Evolutionary conservation across 1,284 basidiomycete genomes (phyloP), one percentile per base, ranked within the genome.

Genomic region (Ustilago sp.): DNA sequence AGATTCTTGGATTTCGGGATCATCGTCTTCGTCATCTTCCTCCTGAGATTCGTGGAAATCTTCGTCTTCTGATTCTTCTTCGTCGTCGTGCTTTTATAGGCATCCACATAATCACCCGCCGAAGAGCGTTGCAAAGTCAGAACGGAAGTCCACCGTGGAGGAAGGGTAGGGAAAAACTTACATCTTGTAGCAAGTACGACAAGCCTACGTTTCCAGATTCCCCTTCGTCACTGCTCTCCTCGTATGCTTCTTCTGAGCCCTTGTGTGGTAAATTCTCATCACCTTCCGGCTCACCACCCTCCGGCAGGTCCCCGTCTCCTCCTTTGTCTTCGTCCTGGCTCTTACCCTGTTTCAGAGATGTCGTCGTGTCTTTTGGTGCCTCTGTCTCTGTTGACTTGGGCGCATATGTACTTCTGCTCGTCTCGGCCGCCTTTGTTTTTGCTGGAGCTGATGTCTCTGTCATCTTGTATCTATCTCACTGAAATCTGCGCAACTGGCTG

Each of bases 1-100:
- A 8, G 62, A 62, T 28, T 74, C 71, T 66, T 74, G 66, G 48
- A 68, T 68, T 36, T 74, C 65, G 15, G 65, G 68, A 57, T 76
- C 71, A 23, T 68, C 65, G 12, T 74, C 65, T 17, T 68, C 74
- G 45, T 69, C 63, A 15, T 76, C 74, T 17, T 75, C 73, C 8
- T 75, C 68, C 23, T 74, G 50, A 6, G 64, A 63, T 47, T 61
- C 71, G 36, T 63, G 51, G 48, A 70, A 66, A 39, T 75, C 68
- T 54, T 71, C 64, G 32, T 74, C 71, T 17, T 74, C 66, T 13
- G 56, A 59, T 52, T 74, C 71, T 11, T 73, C 62, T 0, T 74
- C 71, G 13, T 67, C 64, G 45, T 68, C 58, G 47, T 72, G 63
- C 53, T 57, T 28, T 28, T 28, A 28, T 28, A 28, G 23, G 23